Percentiles rank a stretch among this genome's conserved stretches.
phyloP scores from a whole-genome alignment of 2,329 filamentous ascomycete genomes.

The Pseudopyrenochaeta lycopersici region DNA sequence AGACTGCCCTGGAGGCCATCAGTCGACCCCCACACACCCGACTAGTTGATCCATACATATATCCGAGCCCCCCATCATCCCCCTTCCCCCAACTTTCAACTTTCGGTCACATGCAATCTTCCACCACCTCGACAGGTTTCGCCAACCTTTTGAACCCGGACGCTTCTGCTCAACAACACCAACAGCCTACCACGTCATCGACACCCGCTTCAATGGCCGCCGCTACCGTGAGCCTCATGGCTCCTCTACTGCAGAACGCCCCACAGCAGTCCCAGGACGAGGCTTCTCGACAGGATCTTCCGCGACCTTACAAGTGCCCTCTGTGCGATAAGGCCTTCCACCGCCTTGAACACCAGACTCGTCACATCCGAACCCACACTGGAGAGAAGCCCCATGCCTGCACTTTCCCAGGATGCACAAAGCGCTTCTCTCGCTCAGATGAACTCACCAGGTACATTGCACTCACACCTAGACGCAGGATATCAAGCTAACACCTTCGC shows the following conservation, averaged over 20 bases:
- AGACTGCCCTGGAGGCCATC: conserved; percentile 36
- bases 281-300: conserved; percentile 78
- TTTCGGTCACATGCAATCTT: conserved; percentile 52
- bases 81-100: conserved; percentile 48
- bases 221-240: conserved; percentile 58
- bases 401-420: conserved; percentile 93
- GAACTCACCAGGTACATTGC: conserved; percentile 73
- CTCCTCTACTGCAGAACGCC: conserved; percentile 68
- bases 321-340: conserved; percentile 99
- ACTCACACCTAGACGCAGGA: neutral
- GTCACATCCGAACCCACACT: conserved; percentile 95
- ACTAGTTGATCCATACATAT: conserved; percentile 44
- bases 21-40: conserved; percentile 40
- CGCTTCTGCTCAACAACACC: conserved; percentile 17
- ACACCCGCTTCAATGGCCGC: conserved; percentile 49
- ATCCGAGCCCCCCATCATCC: conserved; percentile 47
- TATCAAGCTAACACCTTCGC: conserved; percentile 16
- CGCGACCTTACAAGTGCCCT: conserved; percentile 97
- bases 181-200: conserved; percentile 12
- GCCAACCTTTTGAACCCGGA: conserved; percentile 51
- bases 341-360: conserved; percentile 90
- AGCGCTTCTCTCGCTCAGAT: conserved; percentile 95
- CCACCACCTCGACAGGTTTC: conserved; percentile 46
- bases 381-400: conserved; percentile 98
- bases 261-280: conserved; percentile 56